Conservation (phyloP, 371 early-diverging fungal genomes). For the Mortierella sp. region DNA sequence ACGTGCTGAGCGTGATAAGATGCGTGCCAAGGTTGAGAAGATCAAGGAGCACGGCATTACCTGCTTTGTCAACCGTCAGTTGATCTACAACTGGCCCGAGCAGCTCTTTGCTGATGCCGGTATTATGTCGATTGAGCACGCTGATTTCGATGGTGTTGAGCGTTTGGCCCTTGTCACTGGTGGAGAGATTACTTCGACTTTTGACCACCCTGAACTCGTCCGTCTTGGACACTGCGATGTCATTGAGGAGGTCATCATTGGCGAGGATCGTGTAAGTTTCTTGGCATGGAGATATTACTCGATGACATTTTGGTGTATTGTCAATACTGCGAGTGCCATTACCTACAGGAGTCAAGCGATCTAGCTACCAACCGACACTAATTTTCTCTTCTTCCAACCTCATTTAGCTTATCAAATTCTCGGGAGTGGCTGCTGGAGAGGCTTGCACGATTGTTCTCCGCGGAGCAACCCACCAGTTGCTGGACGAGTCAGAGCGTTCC, state of each 20-base stretch:
- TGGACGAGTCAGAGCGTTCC: conserved; percentile 99
- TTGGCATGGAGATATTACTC: background rate
- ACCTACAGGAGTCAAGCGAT: too few species aligned
- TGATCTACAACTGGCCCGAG: conserved; percentile 99
- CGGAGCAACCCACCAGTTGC: conserved; percentile 97
- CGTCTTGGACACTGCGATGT: conserved; percentile 96
- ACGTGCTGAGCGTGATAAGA: conserved; percentile 99
- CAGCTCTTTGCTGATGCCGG: conserved; percentile 98
- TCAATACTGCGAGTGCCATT: too few species aligned
- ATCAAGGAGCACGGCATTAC: conserved; percentile 98
- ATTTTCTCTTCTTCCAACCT: background rate
- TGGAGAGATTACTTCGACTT: conserved; percentile 99
- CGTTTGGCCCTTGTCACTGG: conserved; percentile 97
- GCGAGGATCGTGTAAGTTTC: conserved; percentile 87
- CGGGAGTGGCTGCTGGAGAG: conserved; percentile 96
- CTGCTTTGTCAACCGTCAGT: conserved; percentile 99
- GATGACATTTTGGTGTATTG: background rate
- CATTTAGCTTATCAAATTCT: conserved; percentile 93
- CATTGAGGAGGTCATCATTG: conserved; percentile 98
- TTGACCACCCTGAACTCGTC: conserved; percentile 98
- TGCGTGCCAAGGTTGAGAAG: conserved; percentile 99
- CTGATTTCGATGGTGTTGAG: conserved; percentile 99
- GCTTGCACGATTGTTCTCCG: conserved; percentile 99
- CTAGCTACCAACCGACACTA: too few species aligned
- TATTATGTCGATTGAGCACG: conserved; percentile 99